Percentiles rank a stretch among this genome's conserved stretches.
These are phyloP conservation scores for Lactuca saligna DNA, from an alignment of 129 eudicot genomes.

Conservation along the genomic window DNA sequence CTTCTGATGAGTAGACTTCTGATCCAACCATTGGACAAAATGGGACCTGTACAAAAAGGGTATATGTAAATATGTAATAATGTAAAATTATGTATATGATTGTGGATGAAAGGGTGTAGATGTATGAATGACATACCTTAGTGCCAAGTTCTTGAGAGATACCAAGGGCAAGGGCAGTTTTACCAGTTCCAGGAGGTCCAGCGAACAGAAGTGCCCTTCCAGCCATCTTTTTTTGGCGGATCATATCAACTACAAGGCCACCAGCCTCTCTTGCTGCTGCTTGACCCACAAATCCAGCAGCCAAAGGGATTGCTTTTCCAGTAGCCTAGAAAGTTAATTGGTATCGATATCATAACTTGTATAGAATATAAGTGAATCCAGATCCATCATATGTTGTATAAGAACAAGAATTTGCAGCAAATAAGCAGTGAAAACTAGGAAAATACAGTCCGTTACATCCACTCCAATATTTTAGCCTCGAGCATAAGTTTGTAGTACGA, in stretches of 20 bases:
- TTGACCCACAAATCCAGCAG: conserved; percentile 98
- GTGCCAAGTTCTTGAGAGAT: conserved; percentile 95
- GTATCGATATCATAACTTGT: too few relatives aligned
- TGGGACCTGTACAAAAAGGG: conserved; percentile 59
- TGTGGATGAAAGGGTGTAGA: not conserved
- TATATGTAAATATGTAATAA: not conserved
- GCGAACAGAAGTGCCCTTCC: conserved; percentile 86
- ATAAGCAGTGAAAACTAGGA: too few relatives aligned
- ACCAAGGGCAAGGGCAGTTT: conserved; percentile 97
- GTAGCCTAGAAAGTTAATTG: conserved; percentile 39
- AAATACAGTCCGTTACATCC: too few relatives aligned
- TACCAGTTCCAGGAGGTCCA: conserved; percentile 99
- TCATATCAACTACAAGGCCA: conserved; percentile 98
- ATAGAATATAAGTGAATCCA: too few relatives aligned
- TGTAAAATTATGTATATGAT: not conserved
- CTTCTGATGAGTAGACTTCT: conserved; percentile 98
- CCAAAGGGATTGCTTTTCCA: conserved; percentile 80
- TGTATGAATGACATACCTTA: conserved; percentile 47
- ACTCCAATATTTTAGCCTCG: too few relatives aligned
- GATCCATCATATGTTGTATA: too few relatives aligned
- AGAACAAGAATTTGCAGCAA: too few relatives aligned
- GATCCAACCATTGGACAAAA: conserved; percentile 99
- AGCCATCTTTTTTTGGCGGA: conserved; percentile 98
- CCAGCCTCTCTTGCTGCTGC: conserved; percentile 89
- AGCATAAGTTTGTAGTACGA: too few relatives aligned